Base-by-base conservation (phyloP, 345 rosid species). In the Eucalyptus curtisii region DNA sequence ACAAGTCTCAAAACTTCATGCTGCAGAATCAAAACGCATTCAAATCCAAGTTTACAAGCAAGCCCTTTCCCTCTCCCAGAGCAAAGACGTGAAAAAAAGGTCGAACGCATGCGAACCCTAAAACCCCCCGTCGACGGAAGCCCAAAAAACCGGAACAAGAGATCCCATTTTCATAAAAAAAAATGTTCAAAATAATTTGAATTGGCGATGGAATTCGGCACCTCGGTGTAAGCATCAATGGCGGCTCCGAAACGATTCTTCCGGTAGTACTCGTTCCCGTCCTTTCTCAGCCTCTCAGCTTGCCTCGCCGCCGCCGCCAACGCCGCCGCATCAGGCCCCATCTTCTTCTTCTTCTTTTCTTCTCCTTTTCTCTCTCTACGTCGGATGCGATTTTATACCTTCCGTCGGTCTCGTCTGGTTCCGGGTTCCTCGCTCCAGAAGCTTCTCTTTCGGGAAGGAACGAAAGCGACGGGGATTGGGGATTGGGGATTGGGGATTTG, bases 201-300 rank as follows among this genome's bases (percentile, higher is more conserved):
- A 87, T 40, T 20, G 19, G 27, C 30, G 47, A 76, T 20, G 27
- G 25, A 2, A 40, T 76, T 76, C 27, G 47, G 30, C 48, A 97
- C 99, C 97, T 94, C 98, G 6, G 98, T 97, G 42, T 96, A 97
- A 33, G 99, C 99, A 86, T 97, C 99, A 45, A 97, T 95, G 76
- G 99, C 99, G 11, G 99, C 99, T 30, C 95, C 98, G 53, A 94
- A 95, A 33, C 98, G 97, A 47, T 89, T 91, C 87, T 93, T 95
- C 79, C 86, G 90, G 89, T 92, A 97, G 92, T 90, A 96, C 59
- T 33, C 68, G 87, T 97, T 97, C 33, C 98, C 99, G 86, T 96
- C 92, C 86, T 87, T 92, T 90, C 89, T 95, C 86, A 96, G 90
- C 50, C 86, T 90, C 91, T 97, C 99, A 22, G 99, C 99, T 90